phyloP scores from a whole-genome alignment of 345 rosid genomes.

The Eutrema heterophyllum region DNA sequence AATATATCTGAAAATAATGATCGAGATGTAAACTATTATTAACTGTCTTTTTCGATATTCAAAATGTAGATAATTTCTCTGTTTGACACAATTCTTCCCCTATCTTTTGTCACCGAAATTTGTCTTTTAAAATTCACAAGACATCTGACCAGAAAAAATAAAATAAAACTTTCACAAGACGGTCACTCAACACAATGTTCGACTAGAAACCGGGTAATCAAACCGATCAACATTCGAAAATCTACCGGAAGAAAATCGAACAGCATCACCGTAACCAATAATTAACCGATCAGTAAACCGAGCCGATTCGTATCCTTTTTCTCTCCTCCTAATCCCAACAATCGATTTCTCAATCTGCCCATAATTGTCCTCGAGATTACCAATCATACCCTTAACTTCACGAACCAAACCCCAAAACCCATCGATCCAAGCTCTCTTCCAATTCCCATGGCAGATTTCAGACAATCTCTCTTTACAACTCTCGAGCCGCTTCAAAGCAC shows the following conservation, averaged over 20 bases:
- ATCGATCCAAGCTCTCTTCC: slow-evolving; percentile 46
- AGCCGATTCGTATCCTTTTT: slow-evolving; percentile 45
- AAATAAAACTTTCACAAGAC: neutral
- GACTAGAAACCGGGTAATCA: neutral
- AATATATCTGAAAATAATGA: neutral
- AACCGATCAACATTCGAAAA: slow-evolving; percentile 30
- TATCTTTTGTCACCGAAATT: neutral
- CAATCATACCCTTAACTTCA: slow-evolving; percentile 40
- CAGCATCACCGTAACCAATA: slow-evolving; percentile 24
- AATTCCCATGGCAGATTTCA: slow-evolving; percentile 8
- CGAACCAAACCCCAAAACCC: slow-evolving; percentile 43
- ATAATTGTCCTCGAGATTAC: neutral
- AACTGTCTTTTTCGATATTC: neutral
- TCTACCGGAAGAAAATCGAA: slow-evolving; percentile 45
- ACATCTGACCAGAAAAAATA: neutral
- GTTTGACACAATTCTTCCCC: neutral
- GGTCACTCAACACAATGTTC: neutral
- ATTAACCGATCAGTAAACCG: slow-evolving; percentile 49
- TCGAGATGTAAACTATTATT: neutral
- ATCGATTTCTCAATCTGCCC: slow-evolving; percentile 26
- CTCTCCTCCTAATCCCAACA: slow-evolving; percentile 23
- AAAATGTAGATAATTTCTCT: neutral
- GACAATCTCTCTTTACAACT: slow-evolving; percentile 43
- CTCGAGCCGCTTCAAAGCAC: slow-evolving; percentile 51
- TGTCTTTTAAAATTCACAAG: neutral